Evolutionary conservation across 352 stramenopile species (phyloP), one percentile per base, ranked within the genome.

Genomic region (Thraustotheca clavata): DNA sequence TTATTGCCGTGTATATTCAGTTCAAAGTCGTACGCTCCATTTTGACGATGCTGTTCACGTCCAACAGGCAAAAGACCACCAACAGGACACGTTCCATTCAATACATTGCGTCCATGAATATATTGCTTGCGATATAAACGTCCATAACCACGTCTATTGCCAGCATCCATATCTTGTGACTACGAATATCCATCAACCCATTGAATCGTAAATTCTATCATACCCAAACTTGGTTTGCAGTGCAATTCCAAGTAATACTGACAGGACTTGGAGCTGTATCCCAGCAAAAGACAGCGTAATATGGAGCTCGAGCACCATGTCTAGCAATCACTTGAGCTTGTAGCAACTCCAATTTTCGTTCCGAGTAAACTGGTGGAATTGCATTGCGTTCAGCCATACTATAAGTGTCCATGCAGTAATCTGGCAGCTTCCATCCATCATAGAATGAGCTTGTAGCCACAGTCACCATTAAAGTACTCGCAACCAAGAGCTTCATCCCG

Each of bases 311-410:
- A 3, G 76, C 82, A 9, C 85, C 85, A 49, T 94, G 85, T 8
- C 85, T 80, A 20, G 81, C 75, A n/a, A 94, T 76, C 27, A 94
- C 79, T 72, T 94, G 84, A 49, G 91, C 82, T 72, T 91, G 80
- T 65, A 87, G 76, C 29, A 94, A 71, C 57, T 77, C 75, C 6
- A 94, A 67, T 46, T 71, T 60, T 61, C 91, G 82, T 50, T 86
- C 71, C 6, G 70, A 32, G n/a, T 70, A 78, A 43, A 94, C 67
- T 34, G 82, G 79, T 46, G 68, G 65, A 62, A 94, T 89, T 38
- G 71, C 73, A 34, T 77, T 69, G 24, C 69, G 68, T 9, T 24
- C 43, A 22, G 77, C 78, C 65, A 91, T 91, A 69, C 68, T 60
- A 18, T 80, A 70, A 29, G 89, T 71, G 36, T 76, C 74, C 36